A percentile compares a stretch with the other conserved stretches of the same genome.
phyloP scores from a whole-genome alignment of 352 stramenopile species.

The Pythium oligandrum region DNA sequence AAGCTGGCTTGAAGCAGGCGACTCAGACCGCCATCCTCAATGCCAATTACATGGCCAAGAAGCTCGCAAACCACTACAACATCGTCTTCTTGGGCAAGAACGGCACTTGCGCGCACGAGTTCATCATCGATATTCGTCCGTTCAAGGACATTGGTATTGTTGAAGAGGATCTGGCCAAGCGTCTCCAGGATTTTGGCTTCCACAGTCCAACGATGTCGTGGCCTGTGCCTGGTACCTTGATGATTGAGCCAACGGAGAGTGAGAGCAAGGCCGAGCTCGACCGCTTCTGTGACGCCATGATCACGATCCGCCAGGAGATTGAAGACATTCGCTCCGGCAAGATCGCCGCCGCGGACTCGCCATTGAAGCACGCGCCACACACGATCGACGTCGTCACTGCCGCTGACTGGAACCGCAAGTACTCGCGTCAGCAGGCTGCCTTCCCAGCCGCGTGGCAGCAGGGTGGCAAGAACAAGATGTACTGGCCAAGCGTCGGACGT shows the following conservation, averaged over 20 bases:
- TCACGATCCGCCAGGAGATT: conserved; percentile 97
- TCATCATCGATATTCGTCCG: conserved; percentile 98
- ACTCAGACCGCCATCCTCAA: conserved; percentile 97
- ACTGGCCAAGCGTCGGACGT: conserved; percentile 96
- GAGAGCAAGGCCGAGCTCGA: conserved; percentile 98
- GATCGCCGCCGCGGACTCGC: conserved; percentile 88
- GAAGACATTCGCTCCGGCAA: conserved; percentile 93
- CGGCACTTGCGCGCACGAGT: conserved; percentile 98
- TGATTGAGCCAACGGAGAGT: conserved; percentile 99
- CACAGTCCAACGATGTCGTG: conserved; percentile 99
- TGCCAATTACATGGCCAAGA: conserved; percentile 99
- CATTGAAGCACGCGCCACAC: conserved; percentile 97
- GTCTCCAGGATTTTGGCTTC: conserved; percentile 99
- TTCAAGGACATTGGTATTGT: conserved; percentile 96
- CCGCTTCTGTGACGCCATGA: conserved; percentile 95
- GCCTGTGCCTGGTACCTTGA: conserved; percentile 97
- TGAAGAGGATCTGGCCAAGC: conserved; percentile 98
- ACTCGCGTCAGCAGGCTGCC: conserved; percentile 90
- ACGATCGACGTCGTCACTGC: conserved; percentile 93
- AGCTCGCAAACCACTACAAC: conserved; percentile 92
- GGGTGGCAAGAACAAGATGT: conserved; percentile 92
- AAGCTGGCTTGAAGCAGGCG: conserved; percentile 91
- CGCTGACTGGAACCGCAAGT: conserved; percentile 93
- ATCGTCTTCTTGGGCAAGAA: conserved; percentile 96
- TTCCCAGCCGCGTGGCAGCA: conserved; percentile 96